Base-by-base conservation (phyloP, 2,329 filamentous ascomycete species). In the Talaromyces pinophilus region DNA sequence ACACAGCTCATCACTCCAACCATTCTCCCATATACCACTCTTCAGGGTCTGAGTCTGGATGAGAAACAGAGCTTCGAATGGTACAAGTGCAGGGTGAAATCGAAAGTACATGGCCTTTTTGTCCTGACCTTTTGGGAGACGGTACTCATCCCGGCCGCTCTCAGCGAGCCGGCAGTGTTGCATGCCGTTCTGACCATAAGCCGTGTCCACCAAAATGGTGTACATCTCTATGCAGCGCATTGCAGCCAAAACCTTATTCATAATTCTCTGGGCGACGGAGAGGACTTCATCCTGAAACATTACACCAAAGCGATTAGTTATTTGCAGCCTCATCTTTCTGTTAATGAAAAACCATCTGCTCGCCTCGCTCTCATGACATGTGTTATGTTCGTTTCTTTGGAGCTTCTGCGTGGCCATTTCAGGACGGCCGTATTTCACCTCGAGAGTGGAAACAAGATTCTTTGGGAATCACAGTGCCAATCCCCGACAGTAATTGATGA, bases 91-190 rank as follows among this genome's bases (percentile, higher is more conserved):
- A 33, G 44, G n/a, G 46, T 62, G 1, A 62, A 35, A 35, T 35
- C 15, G 17, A 62, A 62, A 22, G 30, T 62, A 22, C 42, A 46
- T 15, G 59, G 59, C 4, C 44, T 62, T 28, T 62, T 62, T 30
- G 46, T 40, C n/a, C 59, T 62, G 28, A n/a, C 8, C 8, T 62
- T 62, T 15, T 62, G 60, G 59, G 22, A 52, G 4, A 50, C 46
- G 1, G 8, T 52, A 35, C 46, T 62, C 19, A 10, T 40, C 25
- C 60, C 28, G 46, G 46, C 60, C 30, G 35, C 44, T 38, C 28
- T 40, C n/a, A 40, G 15, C n/a, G 46, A 62, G 19, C 59, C 59
- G 44, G 59, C 59, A 25, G 59, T 62, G 11, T 35, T 62, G 25
- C 59, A 62, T 30, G 44, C 60, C 7, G 30, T 54, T 25, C 19